Conservation (phyloP, 225 moss, liverwort and hornwort genomes). For the Bryoerythrophyllum caledonicum region DNA sequence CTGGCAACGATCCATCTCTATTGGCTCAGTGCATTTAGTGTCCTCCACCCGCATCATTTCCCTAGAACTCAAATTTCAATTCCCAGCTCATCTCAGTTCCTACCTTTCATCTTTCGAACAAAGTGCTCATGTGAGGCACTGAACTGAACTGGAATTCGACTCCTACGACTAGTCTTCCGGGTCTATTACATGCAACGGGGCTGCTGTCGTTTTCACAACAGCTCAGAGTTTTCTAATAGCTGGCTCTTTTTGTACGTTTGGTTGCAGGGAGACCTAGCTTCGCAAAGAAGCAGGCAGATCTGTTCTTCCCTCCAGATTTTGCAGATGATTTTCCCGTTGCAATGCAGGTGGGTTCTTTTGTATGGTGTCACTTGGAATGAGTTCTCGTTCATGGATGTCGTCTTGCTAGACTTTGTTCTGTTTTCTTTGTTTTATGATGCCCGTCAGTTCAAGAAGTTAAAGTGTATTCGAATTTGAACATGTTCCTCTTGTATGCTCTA, state of each 20-base stretch:
- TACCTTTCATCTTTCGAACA: conserved; percentile 9
- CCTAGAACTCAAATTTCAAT: not conserved
- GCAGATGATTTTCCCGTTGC: conserved; percentile 99
- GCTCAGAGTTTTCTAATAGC: not conserved
- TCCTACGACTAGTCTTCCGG: conserved; percentile 4
- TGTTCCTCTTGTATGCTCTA: not conserved
- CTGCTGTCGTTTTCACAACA: not conserved
- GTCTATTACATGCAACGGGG: conserved; percentile 4
- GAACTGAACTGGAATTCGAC: conserved; percentile 9
- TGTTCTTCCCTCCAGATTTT: conserved; percentile 98
- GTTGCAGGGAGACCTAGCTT: conserved; percentile 80
- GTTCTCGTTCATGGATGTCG: not conserved
- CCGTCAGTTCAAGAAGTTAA: not conserved
- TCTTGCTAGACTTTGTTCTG: conserved; percentile 2
- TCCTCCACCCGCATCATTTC: not conserved
- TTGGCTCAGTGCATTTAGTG: not conserved
- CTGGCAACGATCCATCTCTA: conserved; percentile 27
- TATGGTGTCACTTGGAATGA: not conserved
- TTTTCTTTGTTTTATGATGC: not conserved
- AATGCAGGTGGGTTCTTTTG: conserved; percentile 74
- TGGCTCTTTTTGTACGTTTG: conserved; percentile 23
- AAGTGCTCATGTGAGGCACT: not conserved
- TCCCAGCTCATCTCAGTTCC: conserved; percentile 12
- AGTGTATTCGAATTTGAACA: not conserved
- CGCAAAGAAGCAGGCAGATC: conserved; percentile 92